Evolutionary conservation across 164 flowering plant genomes (phyloP), one percentile per base, ranked within the genome.

Genomic region (Chimonanthus salicifolius): DNA sequence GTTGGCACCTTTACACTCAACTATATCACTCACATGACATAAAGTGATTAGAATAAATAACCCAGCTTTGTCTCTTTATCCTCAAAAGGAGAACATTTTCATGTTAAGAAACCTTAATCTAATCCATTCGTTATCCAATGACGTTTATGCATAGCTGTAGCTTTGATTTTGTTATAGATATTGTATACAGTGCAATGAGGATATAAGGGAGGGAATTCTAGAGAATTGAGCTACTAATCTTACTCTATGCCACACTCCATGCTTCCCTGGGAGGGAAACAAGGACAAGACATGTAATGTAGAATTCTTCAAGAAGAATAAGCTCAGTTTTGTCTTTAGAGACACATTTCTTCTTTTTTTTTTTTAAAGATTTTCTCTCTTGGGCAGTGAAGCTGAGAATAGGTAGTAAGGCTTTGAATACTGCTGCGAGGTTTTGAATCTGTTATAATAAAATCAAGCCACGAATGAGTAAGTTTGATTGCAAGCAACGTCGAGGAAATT

Each of bases 21-120:
- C 15, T n/a, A 65, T 10, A 65, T 65, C 68, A 33, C 18, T 3
- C 10, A 65, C 11, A 65, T 33, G 45, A 11, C 49, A 45, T 13
- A 10, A 8, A 15, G 48, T 11, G 48, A 43, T 10, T 1, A 7
- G 48, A 65, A 11, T 11, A 65, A 65, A 65, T 33, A 45, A 11
- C 13, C 49, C 20, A 65, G 16, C 68, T 45, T 45, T 65, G 49
- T 65, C 68, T 65, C 16, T 43, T 65, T 65, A 65, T 65, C 49
- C 68, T 65, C 49, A 65, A 65, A 65, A 65, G 68, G 13, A 65
- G 68, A 65, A 65, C 68, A 33, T 13, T 63, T 65, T 65, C 16
- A 6, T 13, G 68, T 13, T 33, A 33, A 65, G 13, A 15, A 65
- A 65, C 43, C 68, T 11, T 63, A 5, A 13, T 63, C 44, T 33